phyloP scores from a whole-genome alignment of 1,284 basidiomycete species.

The Ustilago trichophora region DNA sequence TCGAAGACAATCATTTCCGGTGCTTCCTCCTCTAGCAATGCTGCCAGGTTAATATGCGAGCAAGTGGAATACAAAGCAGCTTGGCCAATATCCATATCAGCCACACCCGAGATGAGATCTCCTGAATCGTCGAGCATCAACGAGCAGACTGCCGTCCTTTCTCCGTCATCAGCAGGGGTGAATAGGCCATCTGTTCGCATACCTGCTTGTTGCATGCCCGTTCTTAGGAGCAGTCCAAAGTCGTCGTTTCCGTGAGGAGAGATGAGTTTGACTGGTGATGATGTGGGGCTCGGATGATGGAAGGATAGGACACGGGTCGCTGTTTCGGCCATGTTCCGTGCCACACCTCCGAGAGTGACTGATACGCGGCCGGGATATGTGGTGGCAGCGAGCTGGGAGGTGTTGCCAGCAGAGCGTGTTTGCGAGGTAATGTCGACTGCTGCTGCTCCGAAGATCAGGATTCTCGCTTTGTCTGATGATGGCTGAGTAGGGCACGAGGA shows the following conservation, averaged over 20 bases:
- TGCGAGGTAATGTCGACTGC: constrained; percentile 62
- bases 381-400: constrained; percentile 64
- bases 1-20: constrained; percentile 33
- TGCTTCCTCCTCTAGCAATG: neutral
- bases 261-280: constrained; percentile 64
- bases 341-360: constrained; percentile 87
- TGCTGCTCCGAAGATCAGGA: constrained; percentile 58
- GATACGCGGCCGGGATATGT: constrained; percentile 82
- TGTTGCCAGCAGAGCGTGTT: constrained; percentile 8
- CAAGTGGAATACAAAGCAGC: constrained; percentile 7
- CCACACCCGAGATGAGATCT: constrained; percentile 81
- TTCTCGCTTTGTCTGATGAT: constrained; percentile 3
- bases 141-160: constrained; percentile 81
- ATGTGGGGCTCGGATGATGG: neutral
- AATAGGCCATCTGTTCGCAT: constrained; percentile 86
- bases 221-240: constrained; percentile 70
- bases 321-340: constrained; percentile 90
- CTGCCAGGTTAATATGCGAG: neutral
- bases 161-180: constrained; percentile 23
- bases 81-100: constrained; percentile 77
- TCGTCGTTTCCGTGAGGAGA: constrained; percentile 67
- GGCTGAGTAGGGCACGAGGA: neutral
- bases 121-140: constrained; percentile 80
- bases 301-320: constrained; percentile 74
- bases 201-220: constrained; percentile 73